These are phyloP conservation scores for Croton laevigatus DNA, from an alignment of 441 rosid genomes.

Conservation along the genomic window DNA sequence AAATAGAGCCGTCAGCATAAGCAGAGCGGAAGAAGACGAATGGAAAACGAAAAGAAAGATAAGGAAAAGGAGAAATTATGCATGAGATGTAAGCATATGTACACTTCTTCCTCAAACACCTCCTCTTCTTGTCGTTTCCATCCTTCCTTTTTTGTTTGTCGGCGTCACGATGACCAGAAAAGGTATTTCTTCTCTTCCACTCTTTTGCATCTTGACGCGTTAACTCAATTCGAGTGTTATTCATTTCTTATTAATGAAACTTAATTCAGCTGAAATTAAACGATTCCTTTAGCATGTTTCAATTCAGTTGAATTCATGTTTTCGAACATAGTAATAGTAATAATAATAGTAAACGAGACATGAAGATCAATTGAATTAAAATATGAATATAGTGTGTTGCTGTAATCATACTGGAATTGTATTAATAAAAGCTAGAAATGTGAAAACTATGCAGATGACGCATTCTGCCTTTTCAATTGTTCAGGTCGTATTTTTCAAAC, in stretches of 20 bases:
- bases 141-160: conserved; percentile 85
- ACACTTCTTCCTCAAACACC: conserved; percentile 45
- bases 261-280: not conserved
- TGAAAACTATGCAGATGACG: not conserved
- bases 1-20: not conserved
- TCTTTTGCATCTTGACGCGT: not conserved
- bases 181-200: conserved; percentile 33
- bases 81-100: conserved; percentile 63
- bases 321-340: not conserved
- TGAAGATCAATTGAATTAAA: not conserved
- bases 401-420: not conserved
- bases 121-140: conserved; percentile 81
- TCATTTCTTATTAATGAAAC: not conserved
- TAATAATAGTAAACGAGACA: not conserved
- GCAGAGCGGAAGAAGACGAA: not conserved
- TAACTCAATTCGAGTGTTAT: not conserved
- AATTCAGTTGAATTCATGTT: not conserved
- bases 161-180: conserved; percentile 95
- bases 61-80: conserved; percentile 48
- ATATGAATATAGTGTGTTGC: not conserved
- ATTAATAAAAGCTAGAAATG: not conserved
- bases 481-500: not conserved
- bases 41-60: conserved; percentile 22
- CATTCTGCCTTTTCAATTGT: not conserved
- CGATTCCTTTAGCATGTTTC: not conserved